Evolutionary conservation across 306 rosid genomes (phyloP).

Genomic region (Ziziphus jujuba): DNA sequence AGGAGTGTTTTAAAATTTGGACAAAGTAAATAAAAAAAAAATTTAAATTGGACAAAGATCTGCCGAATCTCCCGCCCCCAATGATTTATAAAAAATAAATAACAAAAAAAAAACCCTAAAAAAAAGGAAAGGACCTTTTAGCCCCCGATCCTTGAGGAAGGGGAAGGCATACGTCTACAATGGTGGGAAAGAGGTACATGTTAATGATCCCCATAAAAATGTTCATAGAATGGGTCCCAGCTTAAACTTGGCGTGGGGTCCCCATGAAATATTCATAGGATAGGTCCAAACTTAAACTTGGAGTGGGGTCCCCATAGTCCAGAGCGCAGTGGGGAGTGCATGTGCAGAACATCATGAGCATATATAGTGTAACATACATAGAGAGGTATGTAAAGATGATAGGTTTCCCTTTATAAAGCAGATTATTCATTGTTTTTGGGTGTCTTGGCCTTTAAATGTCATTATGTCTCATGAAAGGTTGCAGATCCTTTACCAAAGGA

Average conservation of each 20-base stretch:
- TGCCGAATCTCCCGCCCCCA: too few relatives aligned
- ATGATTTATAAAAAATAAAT: too few relatives aligned
- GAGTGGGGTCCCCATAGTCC: conserved; percentile 4
- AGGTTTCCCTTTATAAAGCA: conserved; percentile 45
- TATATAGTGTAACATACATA: conserved; percentile 13
- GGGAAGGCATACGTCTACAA: too few relatives aligned
- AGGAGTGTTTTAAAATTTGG: too few relatives aligned
- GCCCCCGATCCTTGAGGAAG: too few relatives aligned
- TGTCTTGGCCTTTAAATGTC: conserved; percentile 46
- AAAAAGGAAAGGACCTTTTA: too few relatives aligned
- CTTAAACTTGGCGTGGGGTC: neutral
- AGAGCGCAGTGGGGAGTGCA: conserved; percentile 25
- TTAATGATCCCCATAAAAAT: too few relatives aligned
- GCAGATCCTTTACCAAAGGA: conserved; percentile 28
- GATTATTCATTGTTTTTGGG: conserved; percentile 41
- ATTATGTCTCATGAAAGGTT: conserved; percentile 50
- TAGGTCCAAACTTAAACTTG: conserved; percentile 2
- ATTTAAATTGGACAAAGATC: too few relatives aligned
- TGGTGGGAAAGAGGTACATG: too few relatives aligned
- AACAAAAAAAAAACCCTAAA: too few relatives aligned
- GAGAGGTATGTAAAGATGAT: conserved; percentile 15
- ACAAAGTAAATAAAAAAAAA: too few relatives aligned
- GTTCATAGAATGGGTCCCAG: too few relatives aligned
- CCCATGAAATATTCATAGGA: neutral
- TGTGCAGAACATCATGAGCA: conserved; percentile 56